These are phyloP conservation scores for Cytospora schulzeri DNA, from an alignment of 2,329 filamentous ascomycete species.

Conservation along the genomic window DNA sequence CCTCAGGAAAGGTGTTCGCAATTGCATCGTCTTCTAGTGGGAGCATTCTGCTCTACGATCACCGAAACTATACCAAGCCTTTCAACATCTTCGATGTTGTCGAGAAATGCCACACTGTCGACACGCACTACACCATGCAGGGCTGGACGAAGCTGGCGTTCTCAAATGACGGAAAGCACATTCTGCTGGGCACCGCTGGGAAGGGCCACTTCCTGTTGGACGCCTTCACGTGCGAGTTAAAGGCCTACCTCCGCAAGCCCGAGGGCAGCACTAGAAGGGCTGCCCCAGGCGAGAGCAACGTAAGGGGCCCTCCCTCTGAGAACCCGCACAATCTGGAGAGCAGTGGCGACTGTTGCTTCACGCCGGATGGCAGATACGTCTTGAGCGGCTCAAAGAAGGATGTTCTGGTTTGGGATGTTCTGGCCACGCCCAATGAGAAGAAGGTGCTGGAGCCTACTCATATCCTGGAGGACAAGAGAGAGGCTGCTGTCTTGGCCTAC, in stretches of 20 bases:
- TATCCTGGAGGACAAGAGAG: conserved; percentile 67
- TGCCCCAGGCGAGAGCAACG: conserved; percentile 53
- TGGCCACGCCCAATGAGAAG: conserved; percentile 56
- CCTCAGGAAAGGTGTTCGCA: conserved; percentile 88
- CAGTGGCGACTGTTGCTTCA: conserved; percentile 83
- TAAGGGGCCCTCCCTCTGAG: conserved; percentile 35
- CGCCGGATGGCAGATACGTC: conserved; percentile 86
- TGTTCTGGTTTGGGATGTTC: conserved; percentile 83
- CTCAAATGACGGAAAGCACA: conserved; percentile 88
- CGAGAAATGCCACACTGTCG: conserved; percentile 51
- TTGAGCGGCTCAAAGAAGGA: conserved; percentile 77
- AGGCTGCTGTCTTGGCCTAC: conserved; percentile 76
- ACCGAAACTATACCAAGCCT: conserved; percentile 91
- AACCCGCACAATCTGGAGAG: conserved; percentile 50
- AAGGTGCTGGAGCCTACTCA: conserved; percentile 64
- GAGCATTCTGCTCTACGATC: conserved; percentile 84
- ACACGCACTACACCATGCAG: conserved; percentile 60
- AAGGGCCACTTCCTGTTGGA: conserved; percentile 91
- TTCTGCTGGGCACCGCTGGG: conserved; percentile 83
- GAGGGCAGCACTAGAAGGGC: conserved; percentile 55
- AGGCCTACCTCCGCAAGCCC: conserved; percentile 68
- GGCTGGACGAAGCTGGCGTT: conserved; percentile 94
- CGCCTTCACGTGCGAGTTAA: conserved; percentile 81
- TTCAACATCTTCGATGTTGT: conserved; percentile 84
- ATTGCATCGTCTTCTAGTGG: conserved; percentile 81